A percentile compares a stretch with the other conserved stretches of the same genome.
Evolutionary conservation across 2,329 filamentous ascomycete genomes (phyloP).

Genomic region (Monosporascus sp.): DNA sequence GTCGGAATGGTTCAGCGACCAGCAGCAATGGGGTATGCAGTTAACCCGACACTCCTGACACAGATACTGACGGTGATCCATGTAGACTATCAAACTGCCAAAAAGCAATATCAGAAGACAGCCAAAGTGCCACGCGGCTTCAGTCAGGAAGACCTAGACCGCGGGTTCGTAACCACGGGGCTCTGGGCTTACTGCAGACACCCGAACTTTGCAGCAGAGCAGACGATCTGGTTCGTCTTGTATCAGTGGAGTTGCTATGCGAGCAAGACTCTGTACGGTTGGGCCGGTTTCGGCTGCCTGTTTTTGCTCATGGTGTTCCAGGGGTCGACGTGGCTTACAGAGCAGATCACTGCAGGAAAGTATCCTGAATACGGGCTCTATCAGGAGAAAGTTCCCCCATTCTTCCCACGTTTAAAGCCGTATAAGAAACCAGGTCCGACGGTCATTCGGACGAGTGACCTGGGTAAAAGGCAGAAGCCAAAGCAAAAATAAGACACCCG

Average conservation of each 20-base stretch:
- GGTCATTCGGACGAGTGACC: slow-evolving; percentile 46
- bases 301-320: slow-evolving; percentile 79
- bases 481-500: slow-evolving; percentile 31
- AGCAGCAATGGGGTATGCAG: slow-evolving; percentile 78
- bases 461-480: slow-evolving; percentile 40
- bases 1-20: slow-evolving; percentile 78
- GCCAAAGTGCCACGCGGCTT: slow-evolving; percentile 65
- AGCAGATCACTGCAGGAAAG: slow-evolving; percentile 72
- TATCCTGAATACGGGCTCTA: slow-evolving; percentile 87
- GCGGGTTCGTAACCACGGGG: slow-evolving; percentile 80
- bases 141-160: slow-evolving; percentile 72
- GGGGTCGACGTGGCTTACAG: slow-evolving; percentile 82
- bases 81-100: slow-evolving; percentile 73
- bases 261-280: slow-evolving; percentile 68
- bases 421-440: slow-evolving; percentile 36
- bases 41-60: neutral
- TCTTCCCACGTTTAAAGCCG: slow-evolving; percentile 59
- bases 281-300: slow-evolving; percentile 67
- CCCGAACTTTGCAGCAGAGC: slow-evolving; percentile 92
- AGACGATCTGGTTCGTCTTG: slow-evolving; percentile 80
- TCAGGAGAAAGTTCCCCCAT: slow-evolving; percentile 75
- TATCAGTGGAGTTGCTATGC: slow-evolving; percentile 85
- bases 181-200: slow-evolving; percentile 87
- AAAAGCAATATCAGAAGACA: slow-evolving; percentile 67
- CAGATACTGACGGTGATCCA: slow-evolving; percentile 9